Base-by-base conservation (phyloP, 768 basidiomycete species). In the Russula ochroleuca region DNA sequence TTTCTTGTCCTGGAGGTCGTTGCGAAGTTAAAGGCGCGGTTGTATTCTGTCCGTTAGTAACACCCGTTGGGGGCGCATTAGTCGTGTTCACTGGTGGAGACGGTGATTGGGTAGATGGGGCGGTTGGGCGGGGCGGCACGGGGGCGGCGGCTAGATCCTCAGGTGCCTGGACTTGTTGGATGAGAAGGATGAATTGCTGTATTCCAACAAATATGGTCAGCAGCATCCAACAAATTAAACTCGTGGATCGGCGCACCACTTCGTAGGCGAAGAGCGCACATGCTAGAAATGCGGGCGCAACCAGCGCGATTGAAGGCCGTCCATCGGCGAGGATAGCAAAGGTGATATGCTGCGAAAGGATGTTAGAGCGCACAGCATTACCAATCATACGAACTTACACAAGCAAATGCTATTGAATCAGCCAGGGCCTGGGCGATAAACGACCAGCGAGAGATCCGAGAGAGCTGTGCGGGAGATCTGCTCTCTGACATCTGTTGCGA, bases 251-350 rank as follows among this genome's bases (percentile, higher is more conserved):
- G 43, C 85, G 71, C 70, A 94, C 94, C 43, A 90, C 87, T 78
- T 94, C 88, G 65, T 92, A 85, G 13, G 92, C 78, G 72, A 95
- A 87, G 25, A 93, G 74, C 6, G 91, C 78, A 60, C 89, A 88
- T 13, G 90, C 87, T 28, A 95, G 70, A 70, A 94, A 95, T 0
- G 92, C 91, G 1, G 94, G 92, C 0, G 88, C 88, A 45, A 94
- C 79, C 28, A 94, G 79, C 1, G 92, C 86, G 25, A 96, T 73
- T 1, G 92, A 92, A 2, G 92, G 83, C 35, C 86, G 78, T 48
- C 92, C 92, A 65, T 94, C 89, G 3, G 90, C 85, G 41, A 94
- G 76, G 61, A 95, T 88, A 5, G 90, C 92, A 62, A 96, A 87
- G 0, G 92, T 94, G 59, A 94, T 85, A 69, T 95, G 92, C 79